Percentiles rank a stretch among this genome's conserved stretches.
phyloP scores from a whole-genome alignment of 2,329 filamentous ascomycete species.

The Ceratocystiopsis minuta region DNA sequence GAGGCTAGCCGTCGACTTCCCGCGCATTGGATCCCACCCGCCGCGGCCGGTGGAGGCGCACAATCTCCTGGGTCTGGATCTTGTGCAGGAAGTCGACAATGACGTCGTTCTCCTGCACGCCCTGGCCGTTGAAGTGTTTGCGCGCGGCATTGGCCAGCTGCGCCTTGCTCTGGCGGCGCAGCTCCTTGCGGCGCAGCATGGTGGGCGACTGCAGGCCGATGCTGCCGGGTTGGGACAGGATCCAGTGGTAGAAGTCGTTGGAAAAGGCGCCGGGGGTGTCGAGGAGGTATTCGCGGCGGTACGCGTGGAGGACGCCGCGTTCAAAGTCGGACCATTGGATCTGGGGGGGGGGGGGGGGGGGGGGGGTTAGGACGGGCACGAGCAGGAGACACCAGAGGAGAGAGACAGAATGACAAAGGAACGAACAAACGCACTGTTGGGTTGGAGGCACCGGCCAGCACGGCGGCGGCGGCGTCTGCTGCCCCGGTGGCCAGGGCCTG shows the following conservation, averaged over 20 bases:
- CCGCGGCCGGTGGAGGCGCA: conserved; percentile 7
- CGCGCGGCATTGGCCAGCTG: conserved; percentile 54
- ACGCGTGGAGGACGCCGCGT: conserved; percentile 49
- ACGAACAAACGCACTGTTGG: conserved; percentile 1
- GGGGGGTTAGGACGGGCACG: too few relatives aligned
- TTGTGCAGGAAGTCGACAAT: conserved; percentile 66
- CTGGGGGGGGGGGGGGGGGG: conserved; percentile 18
- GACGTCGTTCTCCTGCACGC: conserved; percentile 65
- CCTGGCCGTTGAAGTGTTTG: conserved; percentile 69
- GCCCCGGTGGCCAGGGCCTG: not conserved
- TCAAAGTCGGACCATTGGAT: conserved; percentile 53
- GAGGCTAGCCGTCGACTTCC: conserved; percentile 8
- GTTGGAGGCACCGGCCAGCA: not conserved
- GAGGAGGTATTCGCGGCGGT: conserved; percentile 57
- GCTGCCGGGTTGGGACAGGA: conserved; percentile 41
- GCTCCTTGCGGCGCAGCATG: conserved; percentile 48
- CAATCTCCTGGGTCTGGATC: conserved; percentile 36
- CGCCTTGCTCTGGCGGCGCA: conserved; percentile 51
- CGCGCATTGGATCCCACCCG: conserved; percentile 8
- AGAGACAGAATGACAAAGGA: not conserved
- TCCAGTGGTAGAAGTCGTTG: conserved; percentile 41
- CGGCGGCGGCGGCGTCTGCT: not conserved
- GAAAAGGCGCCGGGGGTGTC: conserved; percentile 53
- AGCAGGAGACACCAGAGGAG: not conserved
- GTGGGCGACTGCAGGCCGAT: conserved; percentile 59